phyloP scores from a whole-genome alignment of 768 basidiomycete genomes.

The Trametes cinnabarina region DNA sequence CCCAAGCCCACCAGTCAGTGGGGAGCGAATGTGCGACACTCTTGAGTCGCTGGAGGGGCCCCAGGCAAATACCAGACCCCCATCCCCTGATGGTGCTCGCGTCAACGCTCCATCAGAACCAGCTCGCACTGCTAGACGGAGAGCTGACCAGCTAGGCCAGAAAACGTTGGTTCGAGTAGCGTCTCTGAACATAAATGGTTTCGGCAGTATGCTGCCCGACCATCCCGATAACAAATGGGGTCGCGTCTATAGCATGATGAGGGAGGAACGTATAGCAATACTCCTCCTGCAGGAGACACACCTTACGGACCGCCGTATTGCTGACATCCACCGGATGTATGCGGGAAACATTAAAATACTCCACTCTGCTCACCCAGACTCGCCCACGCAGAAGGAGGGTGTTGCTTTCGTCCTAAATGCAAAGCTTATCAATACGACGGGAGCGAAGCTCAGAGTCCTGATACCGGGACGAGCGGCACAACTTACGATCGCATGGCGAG shows the following conservation, averaged over 20 bases:
- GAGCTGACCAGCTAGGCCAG: too few species aligned
- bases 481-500: background rate
- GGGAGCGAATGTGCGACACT: too few species aligned
- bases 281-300: constrained; percentile 14
- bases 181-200: constrained; percentile 14
- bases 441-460: background rate
- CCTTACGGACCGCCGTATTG: background rate
- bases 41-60: too few species aligned
- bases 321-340: constrained; percentile 1
- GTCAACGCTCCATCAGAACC: too few species aligned
- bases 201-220: background rate
- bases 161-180: constrained; percentile 16
- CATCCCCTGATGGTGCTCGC: too few species aligned
- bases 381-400: constrained; percentile 4
- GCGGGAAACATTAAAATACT: background rate
- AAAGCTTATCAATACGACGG: background rate
- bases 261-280: background rate
- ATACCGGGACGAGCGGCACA: background rate
- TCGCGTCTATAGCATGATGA: constrained; percentile 2
- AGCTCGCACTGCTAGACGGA: too few species aligned
- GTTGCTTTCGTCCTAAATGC: constrained; percentile 1
- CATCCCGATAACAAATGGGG: constrained; percentile 1
- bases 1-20: too few species aligned
- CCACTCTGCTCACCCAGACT: background rate
- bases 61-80: too few species aligned